phyloP scores from a whole-genome alignment of 2,329 filamentous ascomycete genomes.

The Fusarium oligoseptatum region DNA sequence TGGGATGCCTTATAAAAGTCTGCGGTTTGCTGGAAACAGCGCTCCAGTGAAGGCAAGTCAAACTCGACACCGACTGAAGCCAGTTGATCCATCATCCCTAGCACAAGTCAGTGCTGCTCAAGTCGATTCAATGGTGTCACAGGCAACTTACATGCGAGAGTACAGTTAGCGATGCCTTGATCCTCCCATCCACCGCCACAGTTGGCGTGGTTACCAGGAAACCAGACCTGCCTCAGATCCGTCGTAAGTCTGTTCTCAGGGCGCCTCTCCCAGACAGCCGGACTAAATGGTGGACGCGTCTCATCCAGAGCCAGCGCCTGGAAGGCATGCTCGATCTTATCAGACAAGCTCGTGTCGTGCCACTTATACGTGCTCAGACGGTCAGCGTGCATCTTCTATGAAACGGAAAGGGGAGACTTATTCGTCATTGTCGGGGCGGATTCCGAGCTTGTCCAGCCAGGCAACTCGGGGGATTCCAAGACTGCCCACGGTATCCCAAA shows the following conservation, averaged over 20 bases:
- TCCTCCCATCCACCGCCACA: conserved; percentile 76
- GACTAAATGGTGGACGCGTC: conserved; percentile 65
- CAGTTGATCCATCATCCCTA: conserved; percentile 70
- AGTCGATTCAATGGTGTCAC: accelerated
- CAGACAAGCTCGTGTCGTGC: conserved; percentile 66
- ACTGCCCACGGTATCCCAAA: conserved; percentile 62
- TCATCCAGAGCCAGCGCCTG: conserved; percentile 72
- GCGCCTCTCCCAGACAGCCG: conserved; percentile 66
- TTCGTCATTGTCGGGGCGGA: conserved; percentile 60
- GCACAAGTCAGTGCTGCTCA: neutral
- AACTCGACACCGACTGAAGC: conserved; percentile 66
- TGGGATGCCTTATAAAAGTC: conserved; percentile 49
- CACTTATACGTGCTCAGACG: conserved; percentile 59
- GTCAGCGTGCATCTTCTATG: conserved; percentile 46
- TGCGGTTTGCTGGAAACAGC: conserved; percentile 54
- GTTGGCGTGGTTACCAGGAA: conserved; percentile 79
- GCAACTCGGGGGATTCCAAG: conserved; percentile 61
- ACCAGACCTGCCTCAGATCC: conserved; percentile 70
- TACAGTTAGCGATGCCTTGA: conserved; percentile 58
- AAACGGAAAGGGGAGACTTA: conserved; percentile 51
- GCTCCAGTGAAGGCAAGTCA: conserved; percentile 56
- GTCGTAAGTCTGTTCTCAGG: conserved; percentile 54
- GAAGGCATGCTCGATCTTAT: conserved; percentile 68
- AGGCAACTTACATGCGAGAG: conserved; percentile 54
- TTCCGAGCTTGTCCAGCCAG: conserved; percentile 61